Base-by-base conservation (phyloP, 805 yeast species). In the Sugiyamaella marilandica region DNA sequence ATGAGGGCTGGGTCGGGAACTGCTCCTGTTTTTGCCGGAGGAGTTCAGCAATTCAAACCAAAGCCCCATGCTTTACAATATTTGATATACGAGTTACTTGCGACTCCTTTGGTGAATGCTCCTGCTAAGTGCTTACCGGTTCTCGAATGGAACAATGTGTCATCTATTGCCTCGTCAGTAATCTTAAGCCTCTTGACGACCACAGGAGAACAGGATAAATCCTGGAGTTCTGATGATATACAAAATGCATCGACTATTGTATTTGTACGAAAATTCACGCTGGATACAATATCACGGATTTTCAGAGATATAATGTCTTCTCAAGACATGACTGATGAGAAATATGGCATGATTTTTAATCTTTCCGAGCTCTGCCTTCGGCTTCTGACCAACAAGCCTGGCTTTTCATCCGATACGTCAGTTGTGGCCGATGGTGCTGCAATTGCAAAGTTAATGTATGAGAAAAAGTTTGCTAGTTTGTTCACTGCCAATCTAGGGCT, bases 51-150 rank as follows among this genome's bases (percentile, higher is more conserved):
- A 18, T n/a, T 29, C 13, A 87, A 83, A 61, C 95, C 95, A 1
- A 75, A 92, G 29, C 75, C 88, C 0, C 85, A 95, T 0, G 83
- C 92, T 1, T 67, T 91, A 55, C 87, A 89, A 64, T 81, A 87
- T 59, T 76, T 90, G 54, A 67, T 90, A 14, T 90, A 87, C 64
- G 90, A 85, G 62, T 74, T 91, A 47, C 67, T 90, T 2, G 74
- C 83, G 2, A 72, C 76, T n/a, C 44, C 57, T 9, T 29, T 64
- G 19, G 43, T 39, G 8, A 49, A 72, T 70, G 58, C 71, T 71
- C 36, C 72, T 64, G 41, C 55, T 5, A 49, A 43, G 37, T 44
- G 36, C 14, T 29, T 45, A 21, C 53, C 47, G 10, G 33, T 49
- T 36, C 50, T 56, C 49, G 95, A 68, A 75, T 57, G 70, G 55